Base-by-base conservation (phyloP, 495 filamentous ascomycete genomes). In the Aspergillus leporis region DNA sequence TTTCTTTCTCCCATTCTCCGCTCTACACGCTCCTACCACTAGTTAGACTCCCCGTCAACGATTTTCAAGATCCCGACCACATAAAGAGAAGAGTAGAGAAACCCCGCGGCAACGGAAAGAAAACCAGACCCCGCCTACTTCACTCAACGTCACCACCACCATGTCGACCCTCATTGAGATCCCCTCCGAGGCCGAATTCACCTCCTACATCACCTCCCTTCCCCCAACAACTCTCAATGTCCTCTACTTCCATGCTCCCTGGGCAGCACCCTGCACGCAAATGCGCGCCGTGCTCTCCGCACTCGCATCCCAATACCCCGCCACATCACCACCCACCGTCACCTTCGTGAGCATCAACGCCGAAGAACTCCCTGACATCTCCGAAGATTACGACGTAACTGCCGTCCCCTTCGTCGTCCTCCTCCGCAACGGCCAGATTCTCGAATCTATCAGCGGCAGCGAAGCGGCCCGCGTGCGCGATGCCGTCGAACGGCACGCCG, bases 251-350 rank as follows among this genome's bases (percentile, higher is more conserved):
- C 87, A 97, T 74, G 90, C 95, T 0, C 88, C 92, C 65, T 98
- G 95, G 94, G 94, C 95, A n/a, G 91, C 90, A 30, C 94, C 92
- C 13, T 98, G 94, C 79, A 82, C 88, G 54, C 92, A 96, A 74
- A 97, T 97, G 92, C 83, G 84, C 62, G 86, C 84, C n/a, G 88
- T 97, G 55, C 86, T 99, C 57, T 76, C 81, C 65, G 87, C 90
- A 31, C 88, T 99, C 57, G 92, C 93, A 55, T 82, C 84, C 61
- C 88, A 92, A 62, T 93, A 94, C 75, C 83, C 89, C 52, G 80
- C 79, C 30, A 81, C 83, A 53, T 71, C 78, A 45, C 87, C 90
- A 19, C 84, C 81, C 2, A 76, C 81, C 38, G 85, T 91, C 63
- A 85, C 85, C 61, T 99, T 97, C 86, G 80, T 94, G 58, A 86